Conservation (phyloP, 2,329 filamentous ascomycete genomes). For the Sporothrix mexicana region DNA sequence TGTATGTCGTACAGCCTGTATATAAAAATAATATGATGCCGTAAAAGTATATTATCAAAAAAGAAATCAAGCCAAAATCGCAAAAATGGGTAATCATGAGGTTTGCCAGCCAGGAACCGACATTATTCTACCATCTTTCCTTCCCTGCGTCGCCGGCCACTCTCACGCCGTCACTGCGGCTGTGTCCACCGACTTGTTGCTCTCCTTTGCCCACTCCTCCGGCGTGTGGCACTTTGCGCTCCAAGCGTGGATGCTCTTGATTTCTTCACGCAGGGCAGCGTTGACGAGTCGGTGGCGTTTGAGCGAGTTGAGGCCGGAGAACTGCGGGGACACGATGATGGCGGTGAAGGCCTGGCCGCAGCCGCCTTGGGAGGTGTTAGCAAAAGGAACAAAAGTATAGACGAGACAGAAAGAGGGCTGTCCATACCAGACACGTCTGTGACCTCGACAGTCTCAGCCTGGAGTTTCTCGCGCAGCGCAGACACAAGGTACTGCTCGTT, state of each 20-base stretch:
- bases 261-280: conserved; percentile 80
- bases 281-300: conserved; percentile 89
- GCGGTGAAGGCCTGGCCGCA: conserved; percentile 67
- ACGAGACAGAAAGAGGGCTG: neutral
- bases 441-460: conserved; percentile 81
- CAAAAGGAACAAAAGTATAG: neutral
- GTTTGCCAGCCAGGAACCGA: neutral
- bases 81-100: conserved; percentile 9
- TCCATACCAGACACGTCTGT: conserved; percentile 87
- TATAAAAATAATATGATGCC: neutral
- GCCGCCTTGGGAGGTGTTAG: conserved; percentile 52
- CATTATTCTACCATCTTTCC: conserved; percentile 37
- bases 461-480: conserved; percentile 72
- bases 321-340: conserved; percentile 68
- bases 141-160: conserved; percentile 52
- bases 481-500: conserved; percentile 73
- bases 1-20: neutral
- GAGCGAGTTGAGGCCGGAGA: conserved; percentile 74
- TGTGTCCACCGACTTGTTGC: conserved; percentile 59
- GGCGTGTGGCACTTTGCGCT: conserved; percentile 92
- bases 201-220: conserved; percentile 79
- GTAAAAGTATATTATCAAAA: neutral
- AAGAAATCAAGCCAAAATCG: neutral
- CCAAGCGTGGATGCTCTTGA: conserved; percentile 92
- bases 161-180: conserved; percentile 52